Evolutionary conservation across 306 rosid species (phyloP).

Genomic region (Nissolia schottii): DNA sequence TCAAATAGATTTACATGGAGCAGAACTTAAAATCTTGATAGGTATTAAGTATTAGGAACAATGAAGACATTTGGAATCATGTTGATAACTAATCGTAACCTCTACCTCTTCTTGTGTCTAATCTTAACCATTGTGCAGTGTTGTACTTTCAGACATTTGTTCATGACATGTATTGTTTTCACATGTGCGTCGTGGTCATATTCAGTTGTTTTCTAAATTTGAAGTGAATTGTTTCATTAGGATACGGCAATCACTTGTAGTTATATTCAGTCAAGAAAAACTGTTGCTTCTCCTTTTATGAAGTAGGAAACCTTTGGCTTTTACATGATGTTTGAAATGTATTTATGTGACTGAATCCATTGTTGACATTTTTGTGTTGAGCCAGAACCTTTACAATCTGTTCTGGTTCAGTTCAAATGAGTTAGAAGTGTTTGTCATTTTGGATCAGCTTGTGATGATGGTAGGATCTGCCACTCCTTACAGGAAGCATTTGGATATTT

Average conservation of each 20-base stretch:
- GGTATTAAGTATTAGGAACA: neutral
- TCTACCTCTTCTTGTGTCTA: neutral
- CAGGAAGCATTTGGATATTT: conserved; percentile 83
- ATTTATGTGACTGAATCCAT: neutral
- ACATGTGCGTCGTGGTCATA: neutral
- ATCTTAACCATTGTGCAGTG: neutral
- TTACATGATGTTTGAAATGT: neutral
- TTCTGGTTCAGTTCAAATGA: neutral
- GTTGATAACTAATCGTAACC: neutral
- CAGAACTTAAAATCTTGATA: neutral
- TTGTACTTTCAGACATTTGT: neutral
- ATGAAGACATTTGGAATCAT: neutral
- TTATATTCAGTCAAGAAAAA: neutral
- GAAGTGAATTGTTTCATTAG: neutral
- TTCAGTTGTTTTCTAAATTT: neutral
- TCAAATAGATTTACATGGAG: neutral
- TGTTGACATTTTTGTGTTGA: neutral
- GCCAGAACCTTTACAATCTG: neutral
- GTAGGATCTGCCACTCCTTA: conserved; percentile 20
- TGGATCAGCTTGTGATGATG: conserved; percentile 23
- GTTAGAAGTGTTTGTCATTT: neutral
- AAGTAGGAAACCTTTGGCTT: neutral
- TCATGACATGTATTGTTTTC: neutral
- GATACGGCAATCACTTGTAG: neutral
- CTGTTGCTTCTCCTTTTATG: neutral